These are phyloP conservation scores for Alternaria sp. DNA, from an alignment of 2,329 filamentous ascomycete species.

Conservation along the genomic window DNA sequence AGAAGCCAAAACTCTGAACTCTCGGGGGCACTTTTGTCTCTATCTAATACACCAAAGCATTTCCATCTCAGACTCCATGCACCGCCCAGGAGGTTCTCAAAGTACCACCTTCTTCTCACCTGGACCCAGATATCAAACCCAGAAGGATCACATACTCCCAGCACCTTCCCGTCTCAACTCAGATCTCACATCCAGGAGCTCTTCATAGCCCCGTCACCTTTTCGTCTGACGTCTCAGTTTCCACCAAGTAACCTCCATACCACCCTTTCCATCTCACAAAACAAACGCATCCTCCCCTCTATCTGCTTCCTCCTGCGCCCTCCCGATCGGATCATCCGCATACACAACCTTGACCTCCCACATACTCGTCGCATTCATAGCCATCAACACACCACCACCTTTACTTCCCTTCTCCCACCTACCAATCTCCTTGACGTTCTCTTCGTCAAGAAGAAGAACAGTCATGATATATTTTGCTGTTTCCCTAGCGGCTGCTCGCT, in stretches of 20 bases:
- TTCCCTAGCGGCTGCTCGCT: conserved; percentile 12
- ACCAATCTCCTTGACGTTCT: conserved; percentile 13
- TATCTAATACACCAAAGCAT: not conserved
- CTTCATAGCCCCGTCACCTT: not conserved
- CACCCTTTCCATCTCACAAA: not conserved
- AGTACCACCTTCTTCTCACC: not conserved
- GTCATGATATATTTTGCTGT: conserved; percentile 24
- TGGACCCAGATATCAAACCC: not conserved
- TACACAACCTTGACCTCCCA: conserved; percentile 34
- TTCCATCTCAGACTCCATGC: not conserved
- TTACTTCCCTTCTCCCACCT: conserved; percentile 18
- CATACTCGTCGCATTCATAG: conserved; percentile 16
- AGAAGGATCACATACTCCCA: not conserved
- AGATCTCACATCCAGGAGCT: not conserved
- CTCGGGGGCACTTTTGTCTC: not conserved
- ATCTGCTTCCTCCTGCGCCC: conserved; percentile 19
- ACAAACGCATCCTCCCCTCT: not conserved
- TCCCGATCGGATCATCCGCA: conserved; percentile 25
- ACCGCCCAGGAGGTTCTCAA: not conserved
- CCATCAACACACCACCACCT: conserved; percentile 25
- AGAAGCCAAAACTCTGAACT: conserved; percentile 9
- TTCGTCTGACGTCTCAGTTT: not conserved
- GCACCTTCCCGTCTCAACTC: not conserved
- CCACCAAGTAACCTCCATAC: not conserved
- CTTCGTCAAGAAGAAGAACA: conserved; percentile 13